A percentile compares a stretch with the other conserved stretches of the same genome.
Evolutionary conservation across 2,329 filamentous ascomycete species (phyloP).

Genomic region (Uncinocarpus reesii): DNA sequence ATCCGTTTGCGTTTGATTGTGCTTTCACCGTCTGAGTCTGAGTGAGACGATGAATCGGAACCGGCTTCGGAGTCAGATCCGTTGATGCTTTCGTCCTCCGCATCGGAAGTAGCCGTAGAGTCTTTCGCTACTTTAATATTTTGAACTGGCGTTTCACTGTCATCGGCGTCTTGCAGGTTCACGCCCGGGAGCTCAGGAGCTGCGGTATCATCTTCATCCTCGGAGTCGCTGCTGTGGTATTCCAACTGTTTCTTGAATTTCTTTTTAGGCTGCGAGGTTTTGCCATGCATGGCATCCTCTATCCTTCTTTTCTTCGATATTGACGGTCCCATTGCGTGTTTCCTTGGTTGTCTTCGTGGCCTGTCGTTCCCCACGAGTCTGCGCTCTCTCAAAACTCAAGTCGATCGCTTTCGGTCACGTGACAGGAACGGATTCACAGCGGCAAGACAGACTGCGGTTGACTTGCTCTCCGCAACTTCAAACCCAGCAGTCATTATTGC

Average conservation of each 20-base stretch:
- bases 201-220: constrained; percentile 43
- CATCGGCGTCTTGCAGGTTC: constrained; percentile 15
- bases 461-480: neutral
- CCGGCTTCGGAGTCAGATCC: constrained; percentile 28
- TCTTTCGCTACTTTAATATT: constrained; percentile 15
- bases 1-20: constrained; percentile 24
- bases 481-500: neutral
- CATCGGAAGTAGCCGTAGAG: constrained; percentile 24
- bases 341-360: neutral
- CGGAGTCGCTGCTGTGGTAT: constrained; percentile 55
- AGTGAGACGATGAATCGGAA: constrained; percentile 26
- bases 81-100: constrained; percentile 24
- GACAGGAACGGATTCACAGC: neutral
- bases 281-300: constrained; percentile 48
- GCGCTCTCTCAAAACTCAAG: neutral
- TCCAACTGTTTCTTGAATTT: constrained; percentile 53
- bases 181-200: constrained; percentile 18
- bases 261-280: constrained; percentile 43
- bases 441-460: neutral
- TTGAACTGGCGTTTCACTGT: constrained; percentile 19
- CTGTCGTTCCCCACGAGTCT: neutral
- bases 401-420: neutral
- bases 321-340: constrained; percentile 31
- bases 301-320: constrained; percentile 47
- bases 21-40: constrained; percentile 31